Base-by-base conservation (phyloP, 306 rosid species). In the Quercus suber region DNA sequence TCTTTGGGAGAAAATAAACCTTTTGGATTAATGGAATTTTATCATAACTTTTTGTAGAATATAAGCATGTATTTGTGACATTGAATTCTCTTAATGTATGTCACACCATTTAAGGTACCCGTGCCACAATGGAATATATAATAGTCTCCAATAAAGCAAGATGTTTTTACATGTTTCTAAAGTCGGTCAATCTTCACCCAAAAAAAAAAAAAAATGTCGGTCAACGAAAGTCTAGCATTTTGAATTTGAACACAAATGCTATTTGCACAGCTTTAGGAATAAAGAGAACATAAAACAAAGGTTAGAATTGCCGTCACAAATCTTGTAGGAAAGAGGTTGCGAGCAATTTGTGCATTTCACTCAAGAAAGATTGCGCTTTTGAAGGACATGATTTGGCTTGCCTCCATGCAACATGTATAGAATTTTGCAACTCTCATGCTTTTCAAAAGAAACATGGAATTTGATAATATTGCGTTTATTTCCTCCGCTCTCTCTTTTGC, bases 321-420 rank as follows among this genome's bases (percentile, higher is more conserved):
- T 27, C 31, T 10, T 25, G 25, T 25, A 60, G 25, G 13, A 25
- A 14, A 59, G 67, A 59, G 12, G 67, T 23, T 23, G 67, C 33
- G 28, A 10, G 17, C 18, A 3, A 2, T 13, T 59, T 59, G 15
- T 13, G 18, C 3, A 69, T 75, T 60, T 74, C 57, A 27, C 58
- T 30, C 71, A 14, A 55, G 59, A 82, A 56, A 69, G 77, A 78
- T 71, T 49, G 71, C 56, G 37, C 79, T 64, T 56, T 64, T 63
- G 35, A 20, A 31, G 55, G 69, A 64, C 79, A 60, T 71, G 81
- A 71, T 64, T 78, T 49, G 77, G 79, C 83, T 75, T 71, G 83
- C 82, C 64, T 33, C 31, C 76, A 81, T 81, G 83, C 78, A 70
- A 19, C 73, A 64, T 83, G 7, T 28, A 82, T 17, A 76, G 52